Percentiles rank a stretch among this genome's conserved stretches.
These are phyloP conservation scores for Tulasnella sp. DNA, from an alignment of 768 basidiomycete genomes.

Conservation along the genomic window DNA sequence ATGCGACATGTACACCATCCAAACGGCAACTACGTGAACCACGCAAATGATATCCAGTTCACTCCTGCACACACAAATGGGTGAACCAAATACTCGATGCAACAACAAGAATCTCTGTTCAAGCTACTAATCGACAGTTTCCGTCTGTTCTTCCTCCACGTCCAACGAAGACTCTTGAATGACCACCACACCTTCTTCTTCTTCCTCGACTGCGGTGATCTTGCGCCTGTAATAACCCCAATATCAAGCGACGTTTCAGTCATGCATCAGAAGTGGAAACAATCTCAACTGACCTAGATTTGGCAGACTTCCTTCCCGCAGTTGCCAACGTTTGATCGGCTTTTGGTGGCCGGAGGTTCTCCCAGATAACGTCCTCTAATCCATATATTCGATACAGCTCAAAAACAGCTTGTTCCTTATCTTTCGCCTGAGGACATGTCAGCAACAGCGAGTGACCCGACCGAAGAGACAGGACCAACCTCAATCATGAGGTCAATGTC, in stretches of 20 bases:
- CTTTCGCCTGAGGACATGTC: conserved; percentile 43
- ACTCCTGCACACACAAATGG: no score
- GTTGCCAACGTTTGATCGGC: conserved; percentile 32
- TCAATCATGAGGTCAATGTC: conserved; percentile 89
- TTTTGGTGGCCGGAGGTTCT: conserved; percentile 34
- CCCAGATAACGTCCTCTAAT: conserved; percentile 49
- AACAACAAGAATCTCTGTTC: no score
- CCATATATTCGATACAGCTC: conserved; percentile 69
- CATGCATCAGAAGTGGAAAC: not conserved
- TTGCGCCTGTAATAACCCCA: no score
- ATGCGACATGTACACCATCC: no score
- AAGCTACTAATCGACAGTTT: no score
- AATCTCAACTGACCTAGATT: conserved; percentile 6
- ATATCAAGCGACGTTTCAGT: not conserved
- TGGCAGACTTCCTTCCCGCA: conserved; percentile 33
- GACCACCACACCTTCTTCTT: not conserved
- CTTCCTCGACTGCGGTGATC: no score
- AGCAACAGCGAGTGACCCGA: not conserved
- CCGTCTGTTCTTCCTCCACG: conserved; percentile 33
- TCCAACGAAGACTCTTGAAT: conserved; percentile 26
- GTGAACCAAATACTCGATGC: no score
- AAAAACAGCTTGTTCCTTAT: conserved; percentile 88
- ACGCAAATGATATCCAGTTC: no score
- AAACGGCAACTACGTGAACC: no score
- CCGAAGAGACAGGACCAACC: conserved; percentile 18